Percentiles rank a stretch among this genome's conserved stretches.
Evolutionary conservation across 2,329 filamentous ascomycete genomes (phyloP).

Genomic region (Cytospora piceae): DNA sequence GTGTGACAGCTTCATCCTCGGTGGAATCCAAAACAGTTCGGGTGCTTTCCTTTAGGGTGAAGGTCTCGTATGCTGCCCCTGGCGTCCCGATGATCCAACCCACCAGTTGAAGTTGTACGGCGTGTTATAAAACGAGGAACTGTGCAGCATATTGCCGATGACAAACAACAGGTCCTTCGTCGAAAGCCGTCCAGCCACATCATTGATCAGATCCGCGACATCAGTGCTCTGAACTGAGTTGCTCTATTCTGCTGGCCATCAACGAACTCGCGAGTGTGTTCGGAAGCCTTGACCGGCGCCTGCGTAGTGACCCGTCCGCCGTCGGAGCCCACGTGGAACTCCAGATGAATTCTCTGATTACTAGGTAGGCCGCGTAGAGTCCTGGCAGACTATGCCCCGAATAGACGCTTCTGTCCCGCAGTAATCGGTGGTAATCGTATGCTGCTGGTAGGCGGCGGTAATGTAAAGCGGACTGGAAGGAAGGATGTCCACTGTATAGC

Average conservation of each 20-base stretch:
- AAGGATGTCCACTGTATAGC: background rate
- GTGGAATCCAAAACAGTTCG: background rate
- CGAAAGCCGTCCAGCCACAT: too few relatives aligned
- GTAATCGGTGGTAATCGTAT: background rate
- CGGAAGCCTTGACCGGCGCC: background rate
- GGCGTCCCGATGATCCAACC: background rate
- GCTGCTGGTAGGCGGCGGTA: background rate
- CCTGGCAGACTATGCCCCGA: background rate
- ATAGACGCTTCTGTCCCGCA: background rate
- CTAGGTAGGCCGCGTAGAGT: background rate
- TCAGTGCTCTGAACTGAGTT: background rate
- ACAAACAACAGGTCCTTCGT: background rate
- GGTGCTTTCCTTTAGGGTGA: background rate
- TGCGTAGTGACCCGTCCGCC: background rate
- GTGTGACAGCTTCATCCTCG: background rate
- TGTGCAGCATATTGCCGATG: background rate
- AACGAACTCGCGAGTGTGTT: background rate
- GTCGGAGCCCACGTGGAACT: background rate
- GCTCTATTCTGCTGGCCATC: background rate
- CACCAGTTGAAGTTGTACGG: background rate
- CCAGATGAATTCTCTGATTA: background rate
- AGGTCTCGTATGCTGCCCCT: background rate
- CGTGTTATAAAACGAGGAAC: background rate
- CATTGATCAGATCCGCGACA: background rate
- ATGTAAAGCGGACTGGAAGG: too few relatives aligned